Base-by-base conservation (phyloP, 2,329 filamentous ascomycete species). In the Sporothrix pseudoabietina region DNA sequence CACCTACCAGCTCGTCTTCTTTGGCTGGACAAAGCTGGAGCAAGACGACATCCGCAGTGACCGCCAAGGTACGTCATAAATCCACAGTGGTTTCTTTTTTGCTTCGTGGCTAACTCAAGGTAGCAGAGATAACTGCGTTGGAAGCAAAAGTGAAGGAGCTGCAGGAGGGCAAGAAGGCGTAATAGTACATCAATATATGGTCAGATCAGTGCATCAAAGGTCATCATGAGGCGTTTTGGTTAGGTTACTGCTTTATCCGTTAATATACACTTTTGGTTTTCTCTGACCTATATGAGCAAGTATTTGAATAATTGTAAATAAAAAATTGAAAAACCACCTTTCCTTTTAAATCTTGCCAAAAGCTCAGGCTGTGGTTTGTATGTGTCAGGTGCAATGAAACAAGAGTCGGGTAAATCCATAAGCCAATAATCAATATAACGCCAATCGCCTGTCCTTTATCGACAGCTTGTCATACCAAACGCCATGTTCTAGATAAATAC, bases 1-100 rank as follows among this genome's bases (percentile, higher is more conserved):
- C 79, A 91, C 90, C 1, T 96, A 95, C 80, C 93, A 96, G 82
- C 78, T 92, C n/a, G 82, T 87, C 16, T 95, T 94, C 82, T 93
- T 88, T 84, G 83, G 83, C 16, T 96, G 93, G 93, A 80, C 88
- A 52, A 92, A 91, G 81, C 84, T 95, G 69, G 92, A 94, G 81
- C 87, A 87, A 47, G 86, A 92, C 71, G 93, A 96, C 82, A 84
- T 88, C 73, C 89, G 87, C 78, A 82, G 83, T 26, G 84, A 89
- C 61, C 88, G 87, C 77, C 82, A 87, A 77, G 86, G 90, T 91
- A 78, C 74, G 83, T 65, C 19, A 26, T n/a, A 1, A 49, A 49
- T 47, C 10, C 14, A 49, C 4, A 4, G 44, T 49, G 44, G 16
- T 14, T 30, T 16, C 14, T 59, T 7, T 59, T 7, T 35, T 44